phyloP scores from a whole-genome alignment of 345 rosid genomes.

The Gossypioides kirkii region DNA sequence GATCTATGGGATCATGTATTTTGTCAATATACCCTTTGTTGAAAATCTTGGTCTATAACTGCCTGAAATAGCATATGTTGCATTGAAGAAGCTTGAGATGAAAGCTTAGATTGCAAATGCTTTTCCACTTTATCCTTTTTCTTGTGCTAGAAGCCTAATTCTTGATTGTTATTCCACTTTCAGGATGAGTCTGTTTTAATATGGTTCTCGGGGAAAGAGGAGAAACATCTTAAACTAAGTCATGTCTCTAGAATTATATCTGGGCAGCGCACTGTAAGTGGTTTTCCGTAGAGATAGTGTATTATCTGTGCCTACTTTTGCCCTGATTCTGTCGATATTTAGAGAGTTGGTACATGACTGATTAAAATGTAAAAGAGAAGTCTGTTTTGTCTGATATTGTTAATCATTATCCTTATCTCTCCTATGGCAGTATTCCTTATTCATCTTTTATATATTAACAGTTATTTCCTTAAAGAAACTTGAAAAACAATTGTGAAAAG shows the following conservation, averaged over 20 bases:
- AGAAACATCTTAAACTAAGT: conserved; percentile 81
- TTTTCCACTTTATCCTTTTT: background rate
- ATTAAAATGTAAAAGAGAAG: background rate
- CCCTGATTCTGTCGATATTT: background rate
- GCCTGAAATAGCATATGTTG: background rate
- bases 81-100: background rate
- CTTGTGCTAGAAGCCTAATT: conserved; percentile 2
- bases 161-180: conserved; percentile 25
- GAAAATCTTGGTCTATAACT: background rate
- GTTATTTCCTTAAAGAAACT: background rate
- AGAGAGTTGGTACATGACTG: background rate
- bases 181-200: conserved; percentile 97
- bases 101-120: background rate
- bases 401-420: background rate
- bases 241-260: conserved; percentile 88
- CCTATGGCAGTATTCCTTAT: background rate
- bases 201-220: conserved; percentile 95
- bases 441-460: background rate
- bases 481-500: background rate
- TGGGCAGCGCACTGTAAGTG: conserved; percentile 97
- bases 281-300: conserved; percentile 14
- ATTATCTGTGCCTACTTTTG: background rate
- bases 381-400: background rate
- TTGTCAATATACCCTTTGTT: background rate
- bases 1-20: background rate